A percentile compares a stretch with the other conserved stretches of the same genome.
Conservation (phyloP, 2,329 filamentous ascomycete genomes). For the Fusarium bactridioides region DNA sequence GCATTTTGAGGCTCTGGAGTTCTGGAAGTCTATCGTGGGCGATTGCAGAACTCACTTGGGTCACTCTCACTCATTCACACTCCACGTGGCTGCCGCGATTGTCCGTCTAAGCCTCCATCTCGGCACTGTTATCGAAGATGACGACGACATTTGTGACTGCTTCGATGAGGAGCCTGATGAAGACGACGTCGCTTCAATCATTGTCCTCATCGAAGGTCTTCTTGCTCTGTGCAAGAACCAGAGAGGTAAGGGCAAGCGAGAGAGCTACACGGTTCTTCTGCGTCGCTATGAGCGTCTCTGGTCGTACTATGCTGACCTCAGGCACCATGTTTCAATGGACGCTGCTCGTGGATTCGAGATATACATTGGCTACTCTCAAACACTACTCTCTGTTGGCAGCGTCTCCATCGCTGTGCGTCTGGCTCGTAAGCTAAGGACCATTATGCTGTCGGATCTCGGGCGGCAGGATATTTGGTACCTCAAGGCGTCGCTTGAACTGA, state of each 20-base stretch:
- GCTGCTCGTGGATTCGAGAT: neutral
- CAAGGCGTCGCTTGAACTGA: neutral
- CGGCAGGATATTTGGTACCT: neutral
- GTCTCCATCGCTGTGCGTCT: neutral
- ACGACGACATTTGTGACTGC: neutral
- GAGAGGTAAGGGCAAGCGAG: neutral
- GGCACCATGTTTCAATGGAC: neutral
- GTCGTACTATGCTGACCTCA: neutral
- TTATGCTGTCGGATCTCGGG: neutral
- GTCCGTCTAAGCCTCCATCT: neutral
- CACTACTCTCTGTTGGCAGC: neutral
- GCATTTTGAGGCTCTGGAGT: neutral
- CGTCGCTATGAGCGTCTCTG: neutral
- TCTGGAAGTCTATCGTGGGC: neutral
- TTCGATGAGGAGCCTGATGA: neutral
- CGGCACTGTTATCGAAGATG: neutral
- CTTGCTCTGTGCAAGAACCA: neutral
- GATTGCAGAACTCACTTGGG: neutral
- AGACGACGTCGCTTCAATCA: neutral
- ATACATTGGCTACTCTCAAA: neutral
- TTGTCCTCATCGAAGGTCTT: neutral
- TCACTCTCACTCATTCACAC: neutral
- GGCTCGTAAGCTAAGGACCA: neutral
- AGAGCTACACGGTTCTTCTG: neutral
- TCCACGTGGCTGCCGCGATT: neutral